Percentiles rank a stretch among this genome's conserved stretches.
Evolutionary conservation across 768 basidiomycete species (phyloP).

Genomic region (Steccherinum ochraceum): DNA sequence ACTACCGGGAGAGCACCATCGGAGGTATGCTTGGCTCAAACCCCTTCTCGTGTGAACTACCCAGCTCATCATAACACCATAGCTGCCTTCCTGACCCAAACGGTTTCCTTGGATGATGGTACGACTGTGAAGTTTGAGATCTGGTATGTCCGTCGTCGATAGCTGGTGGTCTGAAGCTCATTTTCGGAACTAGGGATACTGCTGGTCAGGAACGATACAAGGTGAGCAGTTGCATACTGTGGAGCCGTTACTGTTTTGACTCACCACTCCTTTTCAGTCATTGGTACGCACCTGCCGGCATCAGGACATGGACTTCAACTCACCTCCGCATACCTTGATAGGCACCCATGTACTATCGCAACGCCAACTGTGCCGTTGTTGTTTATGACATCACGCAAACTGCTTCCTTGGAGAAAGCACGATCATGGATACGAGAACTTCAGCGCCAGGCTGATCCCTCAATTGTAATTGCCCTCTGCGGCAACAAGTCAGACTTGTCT

Average conservation of each 20-base stretch:
- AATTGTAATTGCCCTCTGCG: slow-evolving; percentile 93
- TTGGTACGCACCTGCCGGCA: slow-evolving; percentile 31
- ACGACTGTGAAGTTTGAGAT: slow-evolving; percentile 97
- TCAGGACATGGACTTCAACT: background rate
- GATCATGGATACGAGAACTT: slow-evolving; percentile 93
- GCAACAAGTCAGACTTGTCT: slow-evolving; percentile 89
- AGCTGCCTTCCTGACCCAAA: slow-evolving; percentile 99
- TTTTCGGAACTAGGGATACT: slow-evolving; percentile 88
- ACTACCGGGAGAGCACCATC: slow-evolving; percentile 92
- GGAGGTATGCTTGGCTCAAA: slow-evolving; percentile 53
- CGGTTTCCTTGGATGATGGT: slow-evolving; percentile 83
- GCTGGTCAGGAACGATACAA: slow-evolving; percentile 96
- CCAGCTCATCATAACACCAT: slow-evolving; percentile 11
- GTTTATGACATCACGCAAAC: slow-evolving; percentile 95
- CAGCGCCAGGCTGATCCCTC: slow-evolving; percentile 97
- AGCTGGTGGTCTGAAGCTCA: too few species aligned
- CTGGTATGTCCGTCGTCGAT: slow-evolving; percentile 69
- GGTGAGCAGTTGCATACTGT: slow-evolving; percentile 29
- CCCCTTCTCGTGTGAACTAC: background rate
- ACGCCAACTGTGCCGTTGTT: slow-evolving; percentile 90
- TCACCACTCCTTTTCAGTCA: slow-evolving; percentile 26
- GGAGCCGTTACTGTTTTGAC: too few species aligned
- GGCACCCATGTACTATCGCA: slow-evolving; percentile 97
- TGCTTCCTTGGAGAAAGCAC: slow-evolving; percentile 90
- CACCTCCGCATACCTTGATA: slow-evolving; percentile 20